A percentile compares a stretch with the other conserved stretches of the same genome.
Conservation (phyloP, 768 basidiomycete genomes). For the Amanita subjunquillea region DNA sequence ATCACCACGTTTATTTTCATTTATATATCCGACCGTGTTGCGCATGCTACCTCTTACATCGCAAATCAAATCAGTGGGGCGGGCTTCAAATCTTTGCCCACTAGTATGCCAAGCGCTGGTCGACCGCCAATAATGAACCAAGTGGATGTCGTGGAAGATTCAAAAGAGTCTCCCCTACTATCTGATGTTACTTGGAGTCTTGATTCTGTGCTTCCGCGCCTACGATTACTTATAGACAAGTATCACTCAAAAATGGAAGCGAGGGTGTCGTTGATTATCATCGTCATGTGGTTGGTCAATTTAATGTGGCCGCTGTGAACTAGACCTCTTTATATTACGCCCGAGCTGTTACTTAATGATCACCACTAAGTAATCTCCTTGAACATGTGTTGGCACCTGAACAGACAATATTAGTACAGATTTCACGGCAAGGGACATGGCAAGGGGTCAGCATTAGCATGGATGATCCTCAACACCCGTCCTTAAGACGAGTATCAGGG, state of each 20-base stretch:
- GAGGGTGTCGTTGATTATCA: constrained; percentile 11
- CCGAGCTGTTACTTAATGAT: background rate
- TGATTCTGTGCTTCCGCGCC: background rate
- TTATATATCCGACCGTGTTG: constrained; percentile 68
- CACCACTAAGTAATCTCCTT: no score
- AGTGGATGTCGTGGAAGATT: background rate
- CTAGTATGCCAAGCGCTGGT: constrained; percentile 13
- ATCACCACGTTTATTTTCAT: constrained; percentile 72
- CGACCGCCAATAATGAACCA: constrained; percentile 4
- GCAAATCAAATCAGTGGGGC: constrained; percentile 46
- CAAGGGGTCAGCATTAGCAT: constrained; percentile 78
- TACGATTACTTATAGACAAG: background rate
- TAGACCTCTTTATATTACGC: background rate
- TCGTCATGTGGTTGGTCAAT: constrained; percentile 46
- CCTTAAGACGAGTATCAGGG: constrained; percentile 70
- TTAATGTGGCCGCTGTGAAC: constrained; percentile 29
- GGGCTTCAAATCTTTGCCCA: constrained; percentile 14
- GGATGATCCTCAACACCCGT: constrained; percentile 66
- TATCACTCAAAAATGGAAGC: background rate
- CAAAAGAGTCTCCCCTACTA: background rate
- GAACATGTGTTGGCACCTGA: background rate
- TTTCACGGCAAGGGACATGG: background rate
- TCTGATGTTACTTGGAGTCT: background rate
- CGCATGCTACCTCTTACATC: constrained; percentile 64
- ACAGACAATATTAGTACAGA: background rate